These are phyloP conservation scores for Cyberlindnera samutprakarnensis DNA, from an alignment of 805 yeast genomes.

Conservation along the genomic window DNA sequence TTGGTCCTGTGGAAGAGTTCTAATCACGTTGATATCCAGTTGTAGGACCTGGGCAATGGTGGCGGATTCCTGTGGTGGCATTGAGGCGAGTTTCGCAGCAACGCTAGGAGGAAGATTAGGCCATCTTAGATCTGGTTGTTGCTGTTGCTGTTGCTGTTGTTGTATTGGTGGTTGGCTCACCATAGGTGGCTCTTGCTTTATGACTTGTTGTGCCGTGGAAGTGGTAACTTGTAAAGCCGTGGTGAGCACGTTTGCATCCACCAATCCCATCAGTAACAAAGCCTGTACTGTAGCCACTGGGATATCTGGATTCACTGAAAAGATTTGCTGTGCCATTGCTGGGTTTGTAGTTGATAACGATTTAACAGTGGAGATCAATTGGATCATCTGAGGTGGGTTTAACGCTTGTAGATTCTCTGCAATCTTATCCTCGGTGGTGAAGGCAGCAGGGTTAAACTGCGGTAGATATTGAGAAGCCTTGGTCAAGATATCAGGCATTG, in stretches of 20 bases:
- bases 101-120: constrained; percentile 40
- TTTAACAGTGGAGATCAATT: constrained; percentile 60
- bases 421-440: constrained; percentile 47
- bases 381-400: constrained; percentile 66
- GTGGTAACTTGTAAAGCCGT: constrained; percentile 32
- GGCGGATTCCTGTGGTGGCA: constrained; percentile 52
- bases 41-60: constrained; percentile 43
- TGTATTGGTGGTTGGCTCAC: background rate
- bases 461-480: constrained; percentile 55
- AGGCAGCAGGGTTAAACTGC: constrained; percentile 34
- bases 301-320: constrained; percentile 45
- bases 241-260: constrained; percentile 60
- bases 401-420: constrained; percentile 54
- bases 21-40: constrained; percentile 27
- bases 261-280: constrained; percentile 66
- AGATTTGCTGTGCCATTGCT: constrained; percentile 43
- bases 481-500: constrained; percentile 40
- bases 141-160: constrained; percentile 14
- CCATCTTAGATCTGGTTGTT: constrained; percentile 33
- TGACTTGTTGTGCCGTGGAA: background rate
- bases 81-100: constrained; percentile 38
- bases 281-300: constrained; percentile 71
- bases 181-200: background rate
- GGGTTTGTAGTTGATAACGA: constrained; percentile 28
- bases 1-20: constrained; percentile 9